Evolutionary conservation across 1,284 basidiomycete genomes (phyloP), one percentile per base, ranked within the genome.

Genomic region (Tilletia setariae): DNA sequence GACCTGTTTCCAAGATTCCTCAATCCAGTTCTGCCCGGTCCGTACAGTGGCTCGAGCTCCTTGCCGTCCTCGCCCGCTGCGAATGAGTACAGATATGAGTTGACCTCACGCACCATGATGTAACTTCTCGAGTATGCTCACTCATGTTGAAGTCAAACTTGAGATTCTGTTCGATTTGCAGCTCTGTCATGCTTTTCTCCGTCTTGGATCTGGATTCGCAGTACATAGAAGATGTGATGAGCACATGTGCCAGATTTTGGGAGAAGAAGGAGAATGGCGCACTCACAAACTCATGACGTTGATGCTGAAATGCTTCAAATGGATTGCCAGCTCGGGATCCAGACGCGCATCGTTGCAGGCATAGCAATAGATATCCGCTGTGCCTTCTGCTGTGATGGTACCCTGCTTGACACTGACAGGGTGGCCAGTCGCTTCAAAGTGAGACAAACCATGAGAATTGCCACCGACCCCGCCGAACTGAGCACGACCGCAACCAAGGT

Each of bases 141-240:
- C 56, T 93, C 79, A 98, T 88, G 2, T 91, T 93, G 82, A 98
- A 98, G 83, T 98, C 94, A 80, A 94, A 98, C 68, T 89, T 90
- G 66, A 97, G 85, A 79, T 98, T 98, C 78, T 98, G 94, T 82
- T 97, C 94, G 76, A 98, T 91, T 90, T 98, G 93, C 68, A 98
- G 85, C 81, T 98, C 95, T 0, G 94, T 96, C 90, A 97, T 93
- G 66, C 89, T 93, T 85, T 97, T 98, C 82, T 97, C 94, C 0
- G 94, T 98, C 85, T 98, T 98, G 30, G 85, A 89, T 79, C 56
- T 61, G 28, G 8, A 1, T 23, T 0, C n/a, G 35, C 35, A 4
- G 35, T 11, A 40, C 35, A 4, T 11, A 11, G 11, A 40, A 40
- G 4, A 6, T 40, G 11, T 40, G 6, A 40, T 40, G 46, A 49